Evolutionary conservation across 2,329 filamentous ascomycete species (phyloP), one percentile per base, ranked within the genome.

Genomic region (Colletotrichum ledebouriae): DNA sequence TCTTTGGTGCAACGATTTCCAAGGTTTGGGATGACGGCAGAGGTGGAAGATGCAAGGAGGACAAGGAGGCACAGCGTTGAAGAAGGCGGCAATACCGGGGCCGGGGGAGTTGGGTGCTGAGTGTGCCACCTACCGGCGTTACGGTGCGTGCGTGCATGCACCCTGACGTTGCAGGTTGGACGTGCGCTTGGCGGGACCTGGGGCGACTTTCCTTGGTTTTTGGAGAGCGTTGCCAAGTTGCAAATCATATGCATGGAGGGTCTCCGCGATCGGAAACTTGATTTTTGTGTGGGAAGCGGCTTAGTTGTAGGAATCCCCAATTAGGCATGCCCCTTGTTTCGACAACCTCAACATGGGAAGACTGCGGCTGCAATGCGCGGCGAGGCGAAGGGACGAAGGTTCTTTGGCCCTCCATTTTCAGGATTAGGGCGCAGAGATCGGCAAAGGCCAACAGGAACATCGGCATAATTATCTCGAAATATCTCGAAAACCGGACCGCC

Each of bases 191-290:
- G 66, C 49, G 61, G 61, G 53, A 53, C 29, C 29, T 52, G 53
- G 46, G 53, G 61, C 61, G 55, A 56, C 42, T 65, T 68, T 69
- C 61, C 61, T 65, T 65, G 66, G 66, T 69, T 66, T 66, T 69
- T 65, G 65, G 65, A 50, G 65, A 50, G 50, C 33, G 61, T 65
- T 44, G 66, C 66, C 66, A 66, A 69, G 61, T 65, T 69, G 49
- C 56, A 60, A 60, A 55, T 69, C 61, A 56, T 61, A 66, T 69
- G 66, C 55, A 66, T 44, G 66, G 56, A 69, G 61, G 66, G 66
- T 56, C 66, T 61, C 62, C 47, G 29, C 34, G 49, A 60, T 69
- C 55, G 56, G 61, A 66, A 69, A 66, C 66, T 57, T 69, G 66
- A 42, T 66, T 68, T 65, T 55, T 47, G 41, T 34, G 58, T 39